Conservation (phyloP, 805 yeast species). For the Saccharomycopsis olivae region DNA sequence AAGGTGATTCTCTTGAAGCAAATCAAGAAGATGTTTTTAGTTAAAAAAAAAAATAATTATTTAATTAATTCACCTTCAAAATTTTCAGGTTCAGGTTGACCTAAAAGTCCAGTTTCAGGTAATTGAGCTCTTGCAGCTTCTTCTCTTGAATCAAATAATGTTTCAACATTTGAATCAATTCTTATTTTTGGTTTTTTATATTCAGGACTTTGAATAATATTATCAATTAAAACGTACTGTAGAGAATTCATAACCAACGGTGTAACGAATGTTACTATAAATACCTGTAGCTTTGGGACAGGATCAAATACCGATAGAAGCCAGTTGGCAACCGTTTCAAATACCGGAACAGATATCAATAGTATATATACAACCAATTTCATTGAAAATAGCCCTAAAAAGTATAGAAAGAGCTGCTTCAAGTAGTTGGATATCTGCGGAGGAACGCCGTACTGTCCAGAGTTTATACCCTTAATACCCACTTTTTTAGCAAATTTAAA, state of each 20-base stretch:
- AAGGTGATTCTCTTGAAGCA: slow-evolving; percentile 48
- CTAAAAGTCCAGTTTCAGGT: slow-evolving; percentile 16
- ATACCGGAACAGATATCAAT: slow-evolving; percentile 50
- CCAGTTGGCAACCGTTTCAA: slow-evolving; percentile 63
- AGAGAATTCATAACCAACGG: slow-evolving; percentile 66
- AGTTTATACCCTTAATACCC: slow-evolving; percentile 33
- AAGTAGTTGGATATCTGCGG: slow-evolving; percentile 35
- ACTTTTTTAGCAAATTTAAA: slow-evolving; percentile 36
- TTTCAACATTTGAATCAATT: slow-evolving; percentile 5
- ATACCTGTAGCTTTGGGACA: slow-evolving; percentile 74
- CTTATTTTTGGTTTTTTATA: slow-evolving; percentile 12
- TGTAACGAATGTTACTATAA: slow-evolving; percentile 75
- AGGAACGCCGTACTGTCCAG: slow-evolving; percentile 40
- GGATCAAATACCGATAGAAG: slow-evolving; percentile 75
- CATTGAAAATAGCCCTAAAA: slow-evolving; percentile 42
- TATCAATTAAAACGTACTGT: slow-evolving; percentile 65
- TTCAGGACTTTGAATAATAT: slow-evolving; percentile 36
- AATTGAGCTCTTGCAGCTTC: slow-evolving; percentile 8
- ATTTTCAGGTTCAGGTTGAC: slow-evolving; percentile 23
- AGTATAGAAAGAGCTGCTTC: slow-evolving; percentile 41
- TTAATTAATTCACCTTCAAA: slow-evolving; percentile 23
- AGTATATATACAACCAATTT: slow-evolving; percentile 51
- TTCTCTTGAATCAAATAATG: background rate
- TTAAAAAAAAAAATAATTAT: slow-evolving; percentile 18
- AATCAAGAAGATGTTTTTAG: slow-evolving; percentile 58